Conservation (phyloP, 345 rosid species). For the Turnera subulata region DNA sequence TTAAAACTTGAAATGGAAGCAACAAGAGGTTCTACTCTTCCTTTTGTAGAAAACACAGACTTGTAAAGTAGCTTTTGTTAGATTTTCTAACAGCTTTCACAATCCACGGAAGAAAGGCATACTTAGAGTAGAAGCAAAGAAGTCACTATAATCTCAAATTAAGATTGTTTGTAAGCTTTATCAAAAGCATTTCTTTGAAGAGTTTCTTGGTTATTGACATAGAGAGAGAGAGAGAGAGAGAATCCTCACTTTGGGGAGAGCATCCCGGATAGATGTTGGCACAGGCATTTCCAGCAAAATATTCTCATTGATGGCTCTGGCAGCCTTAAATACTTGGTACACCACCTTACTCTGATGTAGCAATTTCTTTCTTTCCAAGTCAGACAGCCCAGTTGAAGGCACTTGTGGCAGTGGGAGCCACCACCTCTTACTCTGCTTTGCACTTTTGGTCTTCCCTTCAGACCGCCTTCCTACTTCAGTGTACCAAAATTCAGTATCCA, state of each 20-base stretch:
- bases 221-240: too few species aligned
- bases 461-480: slow-evolving; percentile 73
- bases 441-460: slow-evolving; percentile 65
- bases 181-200: too few species aligned
- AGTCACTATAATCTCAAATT: too few species aligned
- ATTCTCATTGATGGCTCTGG: slow-evolving; percentile 75
- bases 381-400: slow-evolving; percentile 75
- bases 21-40: too few species aligned
- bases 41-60: too few species aligned
- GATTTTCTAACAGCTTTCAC: too few species aligned
- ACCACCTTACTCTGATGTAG: slow-evolving; percentile 53
- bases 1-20: background rate
- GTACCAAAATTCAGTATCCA: slow-evolving; percentile 85
- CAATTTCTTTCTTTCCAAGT: slow-evolving; percentile 57
- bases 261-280: slow-evolving; percentile 62
- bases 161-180: too few species aligned
- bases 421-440: slow-evolving; percentile 81
- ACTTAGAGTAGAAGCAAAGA: too few species aligned
- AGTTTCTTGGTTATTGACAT: too few species aligned
- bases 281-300: slow-evolving; percentile 87
- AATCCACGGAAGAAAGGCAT: too few species aligned
- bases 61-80: too few species aligned
- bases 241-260: slow-evolving; percentile 70
- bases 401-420: slow-evolving; percentile 97
- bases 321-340: slow-evolving; percentile 91